Base-by-base conservation (phyloP, 768 basidiomycete genomes). In the Strobilomyces dryophilus region DNA sequence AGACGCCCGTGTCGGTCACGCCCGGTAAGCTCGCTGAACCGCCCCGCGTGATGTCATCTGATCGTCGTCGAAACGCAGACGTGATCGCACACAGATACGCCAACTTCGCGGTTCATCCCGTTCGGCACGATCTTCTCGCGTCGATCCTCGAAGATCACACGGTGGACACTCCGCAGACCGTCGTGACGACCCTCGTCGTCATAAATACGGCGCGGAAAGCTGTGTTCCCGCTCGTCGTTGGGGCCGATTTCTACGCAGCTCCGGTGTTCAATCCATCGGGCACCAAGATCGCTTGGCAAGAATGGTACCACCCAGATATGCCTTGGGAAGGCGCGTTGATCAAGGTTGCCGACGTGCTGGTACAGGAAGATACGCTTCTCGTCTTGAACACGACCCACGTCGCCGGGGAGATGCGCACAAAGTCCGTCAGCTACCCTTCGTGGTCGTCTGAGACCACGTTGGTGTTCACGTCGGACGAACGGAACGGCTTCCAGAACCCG, bases 101-200 rank as follows among this genome's bases (percentile, higher is more conserved):
- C 21, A 76, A 83, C 59, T 79, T 89, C 55, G 71, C 75, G 8
- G 72, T 82, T 1, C 81, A 85, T 54, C 87, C 86, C 0, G 59
- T 61, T 1, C 69, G 78, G 7, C 67, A 76, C 3, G 71, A 81
- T 53, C 68, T 89, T 18, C 62, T 90, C 6, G 76, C 85, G 1
- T 76, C 84, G 2, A 66, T 90, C 40, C 71, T 84, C 24, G 89
- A 92, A 62, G 87, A 91, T 58, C 87, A 89, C 67, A 87, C 84
- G 0, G 61, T 67, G 4, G 67, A 71, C 32, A 67, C 61, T 1
- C 67, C 69, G 1, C 61, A 65, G 37, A 70, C 66, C 1, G 57
- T 79, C 4, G 62, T 76, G 21, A 90, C 78, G 52, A 75, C 74
- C 0, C 77, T 92, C 32, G 75, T 75, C 47, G 61, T 83, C 49